Percentiles rank a stretch among this genome's conserved stretches.
Conservation (phyloP, 257 asterid genomes). For the Gynochthodes officinalis region DNA sequence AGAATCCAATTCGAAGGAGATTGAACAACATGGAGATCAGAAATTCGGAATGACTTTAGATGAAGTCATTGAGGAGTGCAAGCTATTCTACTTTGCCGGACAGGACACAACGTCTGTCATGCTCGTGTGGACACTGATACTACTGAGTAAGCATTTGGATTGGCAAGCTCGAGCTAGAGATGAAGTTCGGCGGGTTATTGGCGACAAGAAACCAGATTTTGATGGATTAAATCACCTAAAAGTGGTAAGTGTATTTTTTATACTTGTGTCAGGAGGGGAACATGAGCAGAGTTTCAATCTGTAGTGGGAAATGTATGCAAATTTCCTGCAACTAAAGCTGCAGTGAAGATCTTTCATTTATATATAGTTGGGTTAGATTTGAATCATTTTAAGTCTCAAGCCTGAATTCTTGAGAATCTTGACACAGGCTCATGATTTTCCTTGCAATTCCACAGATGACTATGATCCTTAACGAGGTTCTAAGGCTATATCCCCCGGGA, state of each 20-base stretch:
- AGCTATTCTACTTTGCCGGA: slow-evolving; percentile 30
- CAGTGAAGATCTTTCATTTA: no score
- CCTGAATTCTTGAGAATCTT: no score
- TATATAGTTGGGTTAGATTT: no score
- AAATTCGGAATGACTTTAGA: slow-evolving; percentile 23
- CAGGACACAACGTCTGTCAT: slow-evolving; percentile 26
- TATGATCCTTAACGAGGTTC: slow-evolving; percentile 30
- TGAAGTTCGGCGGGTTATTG: slow-evolving; percentile 19
- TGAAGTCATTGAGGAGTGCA: slow-evolving; percentile 31
- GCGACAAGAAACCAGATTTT: slow-evolving; percentile 11
- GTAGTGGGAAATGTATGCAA: no score
- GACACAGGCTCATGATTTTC: no score
- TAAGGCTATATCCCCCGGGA: slow-evolving; percentile 28
- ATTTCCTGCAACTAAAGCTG: no score
- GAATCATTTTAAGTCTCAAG: no score
- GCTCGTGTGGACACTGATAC: slow-evolving; percentile 27
- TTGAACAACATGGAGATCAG: slow-evolving; percentile 9
- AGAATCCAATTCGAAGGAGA: no score
- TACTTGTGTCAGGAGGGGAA: no score
- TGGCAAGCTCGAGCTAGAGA: slow-evolving; percentile 32
- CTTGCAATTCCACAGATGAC: slow-evolving; percentile 12
- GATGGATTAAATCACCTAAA: slow-evolving; percentile 28
- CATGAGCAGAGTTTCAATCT: no score
- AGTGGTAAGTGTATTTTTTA: slow-evolving; percentile 19
- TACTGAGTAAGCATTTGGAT: slow-evolving; percentile 14